These are phyloP conservation scores for Cutaneotrichosporon mucoides DNA, from an alignment of 1,284 basidiomycete species.

Conservation along the genomic window DNA sequence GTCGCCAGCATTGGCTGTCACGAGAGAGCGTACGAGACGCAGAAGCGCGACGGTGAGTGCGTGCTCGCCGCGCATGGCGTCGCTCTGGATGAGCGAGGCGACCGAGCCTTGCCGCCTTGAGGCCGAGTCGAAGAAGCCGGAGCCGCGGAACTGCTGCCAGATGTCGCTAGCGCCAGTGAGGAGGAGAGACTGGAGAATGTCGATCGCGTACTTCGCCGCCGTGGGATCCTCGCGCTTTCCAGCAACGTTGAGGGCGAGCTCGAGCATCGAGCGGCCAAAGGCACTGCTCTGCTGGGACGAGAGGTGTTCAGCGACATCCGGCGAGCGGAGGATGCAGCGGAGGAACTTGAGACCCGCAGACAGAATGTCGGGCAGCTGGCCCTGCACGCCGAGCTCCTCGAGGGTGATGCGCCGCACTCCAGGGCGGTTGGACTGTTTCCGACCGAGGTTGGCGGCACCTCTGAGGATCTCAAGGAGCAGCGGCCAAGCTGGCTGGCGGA, in stretches of 20 bases:
- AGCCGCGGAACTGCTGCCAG: conserved; percentile 33
- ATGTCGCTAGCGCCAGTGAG: conserved; percentile 24
- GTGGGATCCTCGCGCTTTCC: conserved; percentile 14
- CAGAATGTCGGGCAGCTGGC: conserved; percentile 22
- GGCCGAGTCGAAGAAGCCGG: conserved; percentile 37
- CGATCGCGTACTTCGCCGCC: conserved; percentile 26
- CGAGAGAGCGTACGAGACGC: conserved; percentile 33
- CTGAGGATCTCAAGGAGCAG: conserved; percentile 37
- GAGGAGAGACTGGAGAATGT: conserved; percentile 33
- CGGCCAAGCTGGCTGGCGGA: conserved; percentile 29
- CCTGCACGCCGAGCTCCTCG: conserved; percentile 31
- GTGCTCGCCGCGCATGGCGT: conserved; percentile 33
- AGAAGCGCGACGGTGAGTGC: conserved; percentile 31
- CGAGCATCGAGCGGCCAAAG: conserved; percentile 19
- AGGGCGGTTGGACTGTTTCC: background rate
- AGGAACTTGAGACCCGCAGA: conserved; percentile 30
- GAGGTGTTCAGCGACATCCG: conserved; percentile 13
- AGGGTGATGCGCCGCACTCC: conserved; percentile 22
- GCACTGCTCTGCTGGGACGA: background rate
- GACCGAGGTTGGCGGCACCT: conserved; percentile 26
- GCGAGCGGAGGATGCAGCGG: conserved; percentile 25
- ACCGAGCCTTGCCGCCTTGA: conserved; percentile 29
- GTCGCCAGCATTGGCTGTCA: conserved; percentile 17
- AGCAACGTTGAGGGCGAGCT: conserved; percentile 27
- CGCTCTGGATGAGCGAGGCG: conserved; percentile 28